phyloP scores from a whole-genome alignment of 2,329 filamentous ascomycete species.

The Neodidymelliopsis sp. region DNA sequence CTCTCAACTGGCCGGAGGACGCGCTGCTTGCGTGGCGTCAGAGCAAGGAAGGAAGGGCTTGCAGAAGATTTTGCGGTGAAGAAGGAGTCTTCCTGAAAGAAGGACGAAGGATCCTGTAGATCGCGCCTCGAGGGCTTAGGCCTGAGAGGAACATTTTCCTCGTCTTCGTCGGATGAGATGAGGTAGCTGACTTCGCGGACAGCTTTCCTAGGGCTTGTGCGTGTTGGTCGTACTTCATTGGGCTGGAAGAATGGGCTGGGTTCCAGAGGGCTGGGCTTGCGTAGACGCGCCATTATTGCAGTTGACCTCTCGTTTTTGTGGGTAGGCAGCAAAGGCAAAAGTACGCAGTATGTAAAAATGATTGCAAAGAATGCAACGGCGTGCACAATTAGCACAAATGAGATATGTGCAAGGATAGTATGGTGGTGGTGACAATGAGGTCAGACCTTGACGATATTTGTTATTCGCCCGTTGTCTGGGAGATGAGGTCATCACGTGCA shows the following conservation, averaged over 20 bases:
- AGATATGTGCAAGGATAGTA: conserved; percentile 1
- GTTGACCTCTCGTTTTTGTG: background rate
- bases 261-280: conserved; percentile 41
- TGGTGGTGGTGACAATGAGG: conserved; percentile 19
- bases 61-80: conserved; percentile 29
- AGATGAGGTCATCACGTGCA: conserved; percentile 7
- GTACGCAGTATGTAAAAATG: background rate
- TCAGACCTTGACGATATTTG: conserved; percentile 8
- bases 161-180: conserved; percentile 35
- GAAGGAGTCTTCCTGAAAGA: conserved; percentile 35
- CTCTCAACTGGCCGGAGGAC: conserved; percentile 42
- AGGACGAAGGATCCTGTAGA: conserved; percentile 28
- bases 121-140: conserved; percentile 38
- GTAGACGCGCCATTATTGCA: conserved; percentile 44
- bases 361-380: background rate
- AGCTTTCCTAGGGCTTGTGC: conserved; percentile 40
- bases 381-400: background rate
- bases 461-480: conserved; percentile 12
- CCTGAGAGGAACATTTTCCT: conserved; percentile 31
- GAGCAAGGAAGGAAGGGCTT: conserved; percentile 5
- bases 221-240: conserved; percentile 26
- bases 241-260: conserved; percentile 26
- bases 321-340: background rate
- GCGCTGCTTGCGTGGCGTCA: conserved; percentile 43
- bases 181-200: conserved; percentile 33